Evolutionary conservation across 2,329 filamentous ascomycete species (phyloP).

Genomic region (Phyllachora maydis): DNA sequence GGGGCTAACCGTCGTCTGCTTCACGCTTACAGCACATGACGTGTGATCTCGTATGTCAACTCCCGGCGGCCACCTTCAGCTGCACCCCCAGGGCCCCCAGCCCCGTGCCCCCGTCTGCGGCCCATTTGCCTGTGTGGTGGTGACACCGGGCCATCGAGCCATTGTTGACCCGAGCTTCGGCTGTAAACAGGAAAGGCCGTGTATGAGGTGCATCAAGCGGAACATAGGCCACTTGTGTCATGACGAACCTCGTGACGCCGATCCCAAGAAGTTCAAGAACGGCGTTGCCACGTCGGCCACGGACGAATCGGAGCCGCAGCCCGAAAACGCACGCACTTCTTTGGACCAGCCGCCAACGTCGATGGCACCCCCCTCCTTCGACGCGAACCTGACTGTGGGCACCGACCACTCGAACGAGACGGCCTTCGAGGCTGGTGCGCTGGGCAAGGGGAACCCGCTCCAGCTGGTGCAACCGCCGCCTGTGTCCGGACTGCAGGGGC

Average conservation of each 20-base stretch:
- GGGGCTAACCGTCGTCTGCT: slow-evolving; percentile 22
- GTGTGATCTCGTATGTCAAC: slow-evolving; percentile 62
- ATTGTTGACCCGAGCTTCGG: slow-evolving; percentile 10
- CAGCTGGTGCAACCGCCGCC: slow-evolving; percentile 54
- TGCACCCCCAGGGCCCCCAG: no score
- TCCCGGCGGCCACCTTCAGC: no score
- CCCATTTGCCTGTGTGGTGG: slow-evolving; percentile 6
- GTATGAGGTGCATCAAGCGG: slow-evolving; percentile 92
- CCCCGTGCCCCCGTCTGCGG: slow-evolving; percentile 6
- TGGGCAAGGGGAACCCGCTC: slow-evolving; percentile 31
- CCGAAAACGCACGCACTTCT: slow-evolving; percentile 31
- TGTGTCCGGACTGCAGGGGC: slow-evolving; percentile 44
- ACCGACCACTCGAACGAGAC: slow-evolving; percentile 18
- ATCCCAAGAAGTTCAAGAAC: slow-evolving; percentile 60
- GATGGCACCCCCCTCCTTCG: slow-evolving; percentile 31
- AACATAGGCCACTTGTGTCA: slow-evolving; percentile 98
- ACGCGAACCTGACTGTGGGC: slow-evolving; percentile 12
- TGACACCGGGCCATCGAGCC: slow-evolving; percentile 8
- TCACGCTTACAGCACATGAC: slow-evolving; percentile 84
- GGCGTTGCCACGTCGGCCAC: slow-evolving; percentile 32
- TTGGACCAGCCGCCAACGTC: slow-evolving; percentile 30
- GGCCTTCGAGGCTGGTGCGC: slow-evolving; percentile 19
- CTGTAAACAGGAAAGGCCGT: slow-evolving; percentile 92
- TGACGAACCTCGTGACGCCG: slow-evolving; percentile 80
- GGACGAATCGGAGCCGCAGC: slow-evolving; percentile 37